Conservation (phyloP, 2,329 filamentous ascomycete species). For the Aspergillus texensis region DNA sequence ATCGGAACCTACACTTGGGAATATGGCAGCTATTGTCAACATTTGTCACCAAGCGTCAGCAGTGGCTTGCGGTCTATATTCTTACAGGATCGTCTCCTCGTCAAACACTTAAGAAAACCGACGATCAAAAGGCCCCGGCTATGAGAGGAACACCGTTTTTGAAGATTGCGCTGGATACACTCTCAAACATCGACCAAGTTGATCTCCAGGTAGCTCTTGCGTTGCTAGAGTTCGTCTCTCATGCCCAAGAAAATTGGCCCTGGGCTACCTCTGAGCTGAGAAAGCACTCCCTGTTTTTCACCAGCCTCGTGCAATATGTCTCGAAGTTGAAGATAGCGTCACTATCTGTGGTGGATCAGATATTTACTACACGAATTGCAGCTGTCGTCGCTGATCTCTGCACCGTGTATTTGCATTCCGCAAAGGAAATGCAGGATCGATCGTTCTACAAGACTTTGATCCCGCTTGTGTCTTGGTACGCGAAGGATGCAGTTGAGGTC, state of each 20-base stretch:
- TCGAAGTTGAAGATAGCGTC: conserved; percentile 59
- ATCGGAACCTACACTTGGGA: conserved; percentile 64
- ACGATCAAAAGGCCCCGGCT: conserved; percentile 52
- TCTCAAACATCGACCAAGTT: conserved; percentile 67
- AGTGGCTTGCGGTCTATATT: conserved; percentile 93
- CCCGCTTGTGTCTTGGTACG: conserved; percentile 75
- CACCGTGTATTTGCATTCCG: conserved; percentile 86
- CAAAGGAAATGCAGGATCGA: conserved; percentile 73
- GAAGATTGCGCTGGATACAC: conserved; percentile 69
- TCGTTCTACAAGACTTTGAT: conserved; percentile 71
- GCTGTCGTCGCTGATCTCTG: conserved; percentile 84
- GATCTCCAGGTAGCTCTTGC: conserved; percentile 69
- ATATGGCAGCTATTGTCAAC: conserved; percentile 87
- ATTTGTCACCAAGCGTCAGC: conserved; percentile 85
- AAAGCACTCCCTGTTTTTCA: conserved; percentile 72
- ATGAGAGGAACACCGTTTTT: conserved; percentile 68
- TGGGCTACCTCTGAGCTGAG: conserved; percentile 85
- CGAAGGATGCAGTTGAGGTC: conserved; percentile 76
- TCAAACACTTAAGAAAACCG: conserved; percentile 63
- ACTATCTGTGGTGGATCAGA: conserved; percentile 49
- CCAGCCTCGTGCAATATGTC: conserved; percentile 71
- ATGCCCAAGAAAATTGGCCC: conserved; percentile 91
- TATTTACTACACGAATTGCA: conserved; percentile 70
- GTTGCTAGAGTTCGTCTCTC: conserved; percentile 82
- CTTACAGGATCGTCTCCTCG: conserved; percentile 85